Conservation (phyloP, 169 alveolate genomes). For the Babesia gibsoni region DNA sequence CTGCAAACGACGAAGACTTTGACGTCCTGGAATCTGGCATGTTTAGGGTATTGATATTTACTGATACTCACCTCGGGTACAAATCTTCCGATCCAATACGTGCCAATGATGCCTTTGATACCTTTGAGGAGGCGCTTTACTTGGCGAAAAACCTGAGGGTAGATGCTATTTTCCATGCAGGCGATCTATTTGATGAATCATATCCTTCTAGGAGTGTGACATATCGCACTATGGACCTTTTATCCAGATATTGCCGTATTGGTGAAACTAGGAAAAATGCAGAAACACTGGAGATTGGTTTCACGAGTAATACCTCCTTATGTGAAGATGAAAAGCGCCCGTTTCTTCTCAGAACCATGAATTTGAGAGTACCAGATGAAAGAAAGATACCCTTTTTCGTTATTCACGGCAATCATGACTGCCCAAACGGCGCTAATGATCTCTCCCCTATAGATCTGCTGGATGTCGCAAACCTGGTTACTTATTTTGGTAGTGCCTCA, state of each 20-base stretch:
- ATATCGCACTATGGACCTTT: conserved; percentile 69
- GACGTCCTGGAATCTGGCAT: conserved; percentile 51
- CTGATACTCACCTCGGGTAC: conserved; percentile 95
- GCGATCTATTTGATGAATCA: conserved; percentile 93
- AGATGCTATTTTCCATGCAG: conserved; percentile 90
- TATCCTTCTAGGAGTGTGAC: conserved; percentile 81
- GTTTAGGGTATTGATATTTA: conserved; percentile 86
- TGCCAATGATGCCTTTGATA: conserved; percentile 87
- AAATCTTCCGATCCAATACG: conserved; percentile 86
- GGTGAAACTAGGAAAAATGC: conserved; percentile 50
- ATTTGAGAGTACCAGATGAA: not conserved
- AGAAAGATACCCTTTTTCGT: conserved; percentile 45
- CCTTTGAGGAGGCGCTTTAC: conserved; percentile 92
- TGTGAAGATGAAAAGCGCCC: not conserved
- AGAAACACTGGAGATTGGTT: not conserved
- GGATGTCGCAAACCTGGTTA: conserved; percentile 73
- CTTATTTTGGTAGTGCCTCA: conserved; percentile 88
- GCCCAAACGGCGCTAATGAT: conserved; percentile 40
- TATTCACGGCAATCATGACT: conserved; percentile 66
- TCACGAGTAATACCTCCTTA: not conserved
- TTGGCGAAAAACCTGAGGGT: conserved; percentile 82
- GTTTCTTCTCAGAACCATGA: not conserved
- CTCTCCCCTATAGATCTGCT: conserved; percentile 63
- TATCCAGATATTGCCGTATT: conserved; percentile 75
- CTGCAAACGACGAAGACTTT: not conserved